These are phyloP conservation scores for Phytophthora palmivora DNA, from an alignment of 352 stramenopile genomes.

Conservation along the genomic window DNA sequence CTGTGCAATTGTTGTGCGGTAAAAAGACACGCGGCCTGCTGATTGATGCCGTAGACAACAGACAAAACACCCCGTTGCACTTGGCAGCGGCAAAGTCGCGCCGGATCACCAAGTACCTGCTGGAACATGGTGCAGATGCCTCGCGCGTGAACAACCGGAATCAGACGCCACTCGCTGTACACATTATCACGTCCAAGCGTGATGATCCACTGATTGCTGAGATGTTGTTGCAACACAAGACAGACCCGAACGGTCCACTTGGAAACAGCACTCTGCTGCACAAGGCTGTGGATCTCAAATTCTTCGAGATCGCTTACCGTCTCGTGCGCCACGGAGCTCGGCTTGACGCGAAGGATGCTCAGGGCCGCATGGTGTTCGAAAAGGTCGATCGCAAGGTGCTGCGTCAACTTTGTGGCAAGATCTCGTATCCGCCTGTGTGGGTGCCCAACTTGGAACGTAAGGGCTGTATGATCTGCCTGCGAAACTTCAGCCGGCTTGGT, in stretches of 20 bases:
- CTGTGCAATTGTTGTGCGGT: slow-evolving; percentile 73
- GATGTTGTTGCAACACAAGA: slow-evolving; percentile 82
- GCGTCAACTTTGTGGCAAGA: slow-evolving; percentile 77
- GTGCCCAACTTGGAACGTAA: slow-evolving; percentile 74
- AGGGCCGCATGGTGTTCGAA: slow-evolving; percentile 84
- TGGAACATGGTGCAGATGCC: slow-evolving; percentile 74
- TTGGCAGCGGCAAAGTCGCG: slow-evolving; percentile 82
- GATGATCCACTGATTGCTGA: slow-evolving; percentile 83
- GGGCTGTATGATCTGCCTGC: slow-evolving; percentile 83
- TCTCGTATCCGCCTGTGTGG: slow-evolving; percentile 85
- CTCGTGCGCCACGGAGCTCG: slow-evolving; percentile 83
- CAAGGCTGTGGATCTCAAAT: slow-evolving; percentile 70
- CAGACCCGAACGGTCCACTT: slow-evolving; percentile 70
- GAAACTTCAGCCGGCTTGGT: slow-evolving; percentile 68
- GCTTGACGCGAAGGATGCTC: slow-evolving; percentile 77
- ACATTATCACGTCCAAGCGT: slow-evolving; percentile 79
- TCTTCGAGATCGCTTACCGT: slow-evolving; percentile 79
- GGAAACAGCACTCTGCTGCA: slow-evolving; percentile 79
- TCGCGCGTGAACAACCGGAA: slow-evolving; percentile 71
- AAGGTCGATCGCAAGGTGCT: slow-evolving; percentile 81
- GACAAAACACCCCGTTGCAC: slow-evolving; percentile 82
- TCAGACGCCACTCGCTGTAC: slow-evolving; percentile 76
- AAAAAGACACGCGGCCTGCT: slow-evolving; percentile 67
- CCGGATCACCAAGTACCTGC: slow-evolving; percentile 83
- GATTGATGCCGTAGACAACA: slow-evolving; percentile 75